Conservation (phyloP, 768 basidiomycete genomes). For the Tylopilus sp. region DNA sequence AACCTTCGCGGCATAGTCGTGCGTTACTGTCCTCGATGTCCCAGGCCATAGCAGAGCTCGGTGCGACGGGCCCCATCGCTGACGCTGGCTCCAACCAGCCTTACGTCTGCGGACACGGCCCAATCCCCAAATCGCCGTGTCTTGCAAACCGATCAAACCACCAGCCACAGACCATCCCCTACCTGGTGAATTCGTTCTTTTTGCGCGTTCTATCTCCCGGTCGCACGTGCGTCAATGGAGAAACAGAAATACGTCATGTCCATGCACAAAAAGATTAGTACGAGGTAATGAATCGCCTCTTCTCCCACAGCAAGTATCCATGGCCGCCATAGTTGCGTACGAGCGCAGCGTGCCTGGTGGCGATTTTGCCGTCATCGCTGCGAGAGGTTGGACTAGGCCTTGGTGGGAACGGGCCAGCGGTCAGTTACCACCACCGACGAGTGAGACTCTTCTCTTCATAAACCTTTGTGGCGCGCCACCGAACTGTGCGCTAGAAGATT, state of each 20-base stretch:
- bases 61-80: no score
- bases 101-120: constrained; percentile 1
- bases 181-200: neutral
- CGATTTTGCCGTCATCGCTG: neutral
- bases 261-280: neutral
- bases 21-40: no score
- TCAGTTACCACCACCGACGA: neutral
- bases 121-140: neutral
- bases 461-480: neutral
- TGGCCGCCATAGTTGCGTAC: neutral
- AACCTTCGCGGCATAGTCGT: no score
- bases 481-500: neutral
- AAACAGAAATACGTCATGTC: neutral
- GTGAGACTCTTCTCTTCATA: neutral
- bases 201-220: neutral
- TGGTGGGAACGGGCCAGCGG: neutral
- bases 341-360: neutral
- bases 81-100: neutral
- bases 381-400: neutral
- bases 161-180: neutral
- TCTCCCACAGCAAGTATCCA: neutral
- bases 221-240: neutral
- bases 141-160: neutral
- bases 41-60: no score
- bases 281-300: neutral